A percentile compares a stretch with the other conserved stretches of the same genome.
These are phyloP conservation scores for Pezicula carpinea DNA, from an alignment of 2,329 filamentous ascomycete genomes.

Conservation along the genomic window DNA sequence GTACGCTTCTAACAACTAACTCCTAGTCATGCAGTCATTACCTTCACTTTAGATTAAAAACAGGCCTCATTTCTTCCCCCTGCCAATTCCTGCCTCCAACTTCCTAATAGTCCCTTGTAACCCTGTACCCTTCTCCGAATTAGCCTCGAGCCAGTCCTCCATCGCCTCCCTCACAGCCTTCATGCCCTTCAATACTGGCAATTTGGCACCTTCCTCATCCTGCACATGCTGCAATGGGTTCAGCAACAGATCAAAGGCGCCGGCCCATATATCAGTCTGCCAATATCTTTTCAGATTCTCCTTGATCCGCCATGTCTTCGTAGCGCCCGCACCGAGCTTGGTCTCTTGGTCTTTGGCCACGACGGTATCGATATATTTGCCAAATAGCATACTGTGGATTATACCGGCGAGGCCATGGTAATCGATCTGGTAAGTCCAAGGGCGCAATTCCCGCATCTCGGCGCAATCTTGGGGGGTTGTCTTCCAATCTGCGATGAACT, in stretches of 20 bases:
- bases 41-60: background rate
- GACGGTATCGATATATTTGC: constrained; percentile 86
- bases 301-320: constrained; percentile 70
- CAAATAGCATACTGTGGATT: constrained; percentile 85
- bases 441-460: constrained; percentile 89
- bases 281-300: constrained; percentile 91
- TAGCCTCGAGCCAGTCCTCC: constrained; percentile 76
- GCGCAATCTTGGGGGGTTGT: constrained; percentile 82
- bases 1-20: background rate
- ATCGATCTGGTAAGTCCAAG: constrained; percentile 98
- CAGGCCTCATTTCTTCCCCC: constrained; percentile 17
- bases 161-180: constrained; percentile 66
- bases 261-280: constrained; percentile 87
- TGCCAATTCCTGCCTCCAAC: constrained; percentile 38
- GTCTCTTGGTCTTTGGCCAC: constrained; percentile 42
- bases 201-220: constrained; percentile 56
- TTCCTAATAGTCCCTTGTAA: constrained; percentile 67
- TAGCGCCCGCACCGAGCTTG: constrained; percentile 47
- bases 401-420: constrained; percentile 89
- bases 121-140: constrained; percentile 75
- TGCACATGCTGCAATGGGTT: constrained; percentile 71
- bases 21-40: background rate
- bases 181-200: constrained; percentile 74
- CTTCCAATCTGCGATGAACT: constrained; percentile 96
- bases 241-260: constrained; percentile 78